phyloP scores from a whole-genome alignment of 2,329 filamentous ascomycete species.

The Cercospora canescens region DNA sequence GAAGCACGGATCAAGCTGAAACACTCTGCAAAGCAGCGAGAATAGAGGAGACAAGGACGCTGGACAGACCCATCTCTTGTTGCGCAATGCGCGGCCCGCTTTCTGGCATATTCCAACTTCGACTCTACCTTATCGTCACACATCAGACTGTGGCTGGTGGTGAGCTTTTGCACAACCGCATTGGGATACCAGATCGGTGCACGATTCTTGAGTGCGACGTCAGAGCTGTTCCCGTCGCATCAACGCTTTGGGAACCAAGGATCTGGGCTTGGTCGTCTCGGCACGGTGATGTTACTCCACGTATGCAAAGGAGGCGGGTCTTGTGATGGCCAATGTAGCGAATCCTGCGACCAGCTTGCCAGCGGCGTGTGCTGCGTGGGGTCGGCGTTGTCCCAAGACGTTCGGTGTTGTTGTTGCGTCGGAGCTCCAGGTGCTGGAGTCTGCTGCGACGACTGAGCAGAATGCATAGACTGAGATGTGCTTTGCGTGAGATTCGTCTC shows the following conservation, averaged over 20 bases:
- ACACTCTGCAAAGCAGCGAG: background rate
- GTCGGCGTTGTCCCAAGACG: background rate
- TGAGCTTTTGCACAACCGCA: background rate
- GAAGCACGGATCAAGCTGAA: background rate
- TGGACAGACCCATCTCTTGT: background rate
- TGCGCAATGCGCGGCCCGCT: background rate
- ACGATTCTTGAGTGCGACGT: background rate
- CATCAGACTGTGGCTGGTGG: background rate
- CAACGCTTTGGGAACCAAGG: constrained; percentile 30
- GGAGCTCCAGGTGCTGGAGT: background rate
- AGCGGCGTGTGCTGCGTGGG: background rate
- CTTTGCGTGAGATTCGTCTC: background rate
- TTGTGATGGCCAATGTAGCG: constrained; percentile 2
- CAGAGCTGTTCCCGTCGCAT: background rate
- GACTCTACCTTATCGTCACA: background rate
- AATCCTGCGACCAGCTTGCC: constrained; percentile 3
- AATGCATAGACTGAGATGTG: background rate
- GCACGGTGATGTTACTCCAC: constrained; percentile 15
- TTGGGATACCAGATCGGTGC: background rate
- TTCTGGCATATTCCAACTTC: background rate
- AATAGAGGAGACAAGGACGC: background rate
- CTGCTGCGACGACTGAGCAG: background rate
- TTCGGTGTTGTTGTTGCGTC: background rate
- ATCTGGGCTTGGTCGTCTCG: constrained; percentile 27
- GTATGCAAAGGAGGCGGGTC: constrained; percentile 7